Percentiles rank a stretch among this genome's conserved stretches.
phyloP scores from a whole-genome alignment of 2,329 filamentous ascomycete species.

The Fusarium succisae region DNA sequence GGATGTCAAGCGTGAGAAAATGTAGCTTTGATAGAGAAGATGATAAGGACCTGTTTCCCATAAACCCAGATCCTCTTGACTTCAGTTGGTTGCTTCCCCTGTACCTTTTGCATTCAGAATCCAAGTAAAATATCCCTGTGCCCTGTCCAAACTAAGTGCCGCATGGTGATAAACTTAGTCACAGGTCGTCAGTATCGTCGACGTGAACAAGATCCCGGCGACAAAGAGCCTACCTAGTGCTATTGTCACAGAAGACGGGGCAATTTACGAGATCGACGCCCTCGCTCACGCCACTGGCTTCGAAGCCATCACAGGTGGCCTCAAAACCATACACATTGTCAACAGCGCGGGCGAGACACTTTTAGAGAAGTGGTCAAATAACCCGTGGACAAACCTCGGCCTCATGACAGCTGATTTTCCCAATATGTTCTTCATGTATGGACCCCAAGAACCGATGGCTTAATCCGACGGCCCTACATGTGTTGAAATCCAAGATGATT shows the following conservation, averaged over 20 bases:
- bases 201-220: neutral
- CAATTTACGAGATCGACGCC: neutral
- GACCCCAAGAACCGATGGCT: neutral
- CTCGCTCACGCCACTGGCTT: constrained; percentile 20
- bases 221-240: neutral
- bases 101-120: fast-evolving
- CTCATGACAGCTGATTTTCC: neutral
- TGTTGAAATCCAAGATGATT: neutral
- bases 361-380: neutral
- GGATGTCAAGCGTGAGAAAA: neutral
- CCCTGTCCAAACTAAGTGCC: too few relatives aligned
- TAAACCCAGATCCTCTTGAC: too few relatives aligned
- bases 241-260: neutral
- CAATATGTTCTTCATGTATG: neutral
- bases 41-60: neutral
- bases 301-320: constrained; percentile 1
- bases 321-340: constrained; percentile 1
- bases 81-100: fast-evolving
- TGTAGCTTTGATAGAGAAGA: neutral
- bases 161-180: too few relatives aligned
- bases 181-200: neutral
- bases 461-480: neutral
- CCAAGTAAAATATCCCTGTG: fast-evolving
- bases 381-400: neutral
- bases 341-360: neutral